These are phyloP conservation scores for Hygrocybe coccinea DNA, from an alignment of 768 basidiomycete species.

Conservation along the genomic window DNA sequence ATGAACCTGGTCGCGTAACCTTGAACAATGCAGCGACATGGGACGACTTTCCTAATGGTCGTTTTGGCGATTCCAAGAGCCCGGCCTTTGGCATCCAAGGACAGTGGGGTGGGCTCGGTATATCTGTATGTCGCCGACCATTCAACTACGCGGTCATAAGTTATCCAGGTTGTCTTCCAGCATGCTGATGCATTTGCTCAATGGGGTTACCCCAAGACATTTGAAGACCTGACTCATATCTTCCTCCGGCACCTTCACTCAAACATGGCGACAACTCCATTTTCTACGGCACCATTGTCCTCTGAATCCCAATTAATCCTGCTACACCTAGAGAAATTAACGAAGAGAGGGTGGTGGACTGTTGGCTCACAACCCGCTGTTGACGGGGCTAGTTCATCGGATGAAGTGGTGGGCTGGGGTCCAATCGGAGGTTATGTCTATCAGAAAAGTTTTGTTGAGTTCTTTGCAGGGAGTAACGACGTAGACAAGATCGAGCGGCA, in stretches of 20 bases:
- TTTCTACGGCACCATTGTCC: constrained; percentile 77
- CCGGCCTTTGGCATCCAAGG: constrained; percentile 86
- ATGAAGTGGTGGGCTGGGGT: constrained; percentile 88
- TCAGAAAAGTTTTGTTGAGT: constrained; percentile 97
- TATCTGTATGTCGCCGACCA: constrained; percentile 42
- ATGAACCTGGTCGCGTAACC: constrained; percentile 65
- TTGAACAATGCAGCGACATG: constrained; percentile 73
- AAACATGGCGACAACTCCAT: constrained; percentile 73
- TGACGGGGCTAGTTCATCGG: constrained; percentile 68
- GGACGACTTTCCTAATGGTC: constrained; percentile 98
- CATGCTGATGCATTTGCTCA: constrained; percentile 55
- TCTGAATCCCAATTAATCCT: constrained; percentile 80
- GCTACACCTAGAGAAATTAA: constrained; percentile 69
- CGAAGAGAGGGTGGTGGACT: constrained; percentile 85
- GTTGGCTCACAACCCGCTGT: constrained; percentile 95
- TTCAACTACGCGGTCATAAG: background rate
- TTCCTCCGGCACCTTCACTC: constrained; percentile 80
- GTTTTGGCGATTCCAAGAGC: constrained; percentile 96
- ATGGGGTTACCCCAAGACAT: constrained; percentile 69
- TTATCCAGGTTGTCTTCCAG: constrained; percentile 32
- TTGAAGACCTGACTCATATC: constrained; percentile 68
- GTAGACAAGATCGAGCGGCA: constrained; percentile 56
- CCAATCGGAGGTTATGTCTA: constrained; percentile 90
- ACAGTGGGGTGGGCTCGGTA: constrained; percentile 67
- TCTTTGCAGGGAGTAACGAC: constrained; percentile 68